Base-by-base conservation (phyloP, 1,284 basidiomycete genomes). In the Tilletia setariae region DNA sequence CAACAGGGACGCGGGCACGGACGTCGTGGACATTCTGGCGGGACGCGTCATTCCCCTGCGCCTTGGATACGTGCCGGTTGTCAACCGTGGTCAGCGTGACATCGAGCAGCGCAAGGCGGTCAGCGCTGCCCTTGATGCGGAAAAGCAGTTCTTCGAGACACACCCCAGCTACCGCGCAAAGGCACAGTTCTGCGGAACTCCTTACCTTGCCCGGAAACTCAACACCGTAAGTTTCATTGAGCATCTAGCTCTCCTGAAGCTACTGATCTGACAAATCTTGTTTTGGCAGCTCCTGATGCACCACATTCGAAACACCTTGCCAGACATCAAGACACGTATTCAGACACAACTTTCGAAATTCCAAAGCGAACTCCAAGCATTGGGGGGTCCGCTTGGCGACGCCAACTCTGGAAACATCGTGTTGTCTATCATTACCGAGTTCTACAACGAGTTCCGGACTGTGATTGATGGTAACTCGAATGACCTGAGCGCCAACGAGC, bases 391-490 rank as follows among this genome's bases (percentile, higher is more conserved):
- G 16, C 84, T 91, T 81, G 94, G 91, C 56, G 94, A 94, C 70
- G 87, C 86, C 72, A 92, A 90, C 83, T 91, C 92, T 16, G 90
- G 85, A 47, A 93, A 91, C 81, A 88, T 97, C 53, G 93, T 98
- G 44, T 87, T 98, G 7, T 89, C 91, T 19, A 93, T 97, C 76
- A 98, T 98, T 83, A 98, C 94, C 67, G 95, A 98, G 83, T 98
- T 98, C 84, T 93, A 92, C 75, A 88, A 91, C 64, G 95, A 98
- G 80, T 98, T 97, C 88, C 89, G 94, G 71, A 92, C 91, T 23
- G 90, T 92, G 42, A 96, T 98, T 76, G 95, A 98, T 82, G 95
- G 95, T 82, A 94, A 93, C 85, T 94, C 93, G 46, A 94, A 95
- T 82, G 95, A 98, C 81, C 85, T 98, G 61, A 91, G 91, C 4